Conservation (phyloP, 805 yeast genomes). For the Myxozyma melibiosi region DNA sequence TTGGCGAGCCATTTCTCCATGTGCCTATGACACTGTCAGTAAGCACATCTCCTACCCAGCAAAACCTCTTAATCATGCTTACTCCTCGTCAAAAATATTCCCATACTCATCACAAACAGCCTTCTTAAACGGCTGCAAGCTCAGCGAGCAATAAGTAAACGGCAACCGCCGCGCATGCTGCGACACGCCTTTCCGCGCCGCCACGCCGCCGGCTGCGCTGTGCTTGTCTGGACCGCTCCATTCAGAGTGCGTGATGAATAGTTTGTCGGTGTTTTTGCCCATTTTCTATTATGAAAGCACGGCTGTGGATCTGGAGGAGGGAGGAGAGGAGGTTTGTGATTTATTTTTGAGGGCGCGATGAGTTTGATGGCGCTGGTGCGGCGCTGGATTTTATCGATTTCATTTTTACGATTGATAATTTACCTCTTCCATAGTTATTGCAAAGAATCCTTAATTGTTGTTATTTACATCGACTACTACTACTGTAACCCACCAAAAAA, state of each 20-base stretch:
- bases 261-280: slow-evolving; percentile 46
- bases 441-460: no score
- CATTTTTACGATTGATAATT: no score
- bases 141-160: slow-evolving; percentile 42
- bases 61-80: not conserved
- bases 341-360: no score
- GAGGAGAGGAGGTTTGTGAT: not conserved
- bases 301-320: not conserved
- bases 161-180: slow-evolving; percentile 33
- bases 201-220: slow-evolving; percentile 38
- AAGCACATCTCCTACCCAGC: not conserved
- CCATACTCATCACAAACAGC: slow-evolving; percentile 40
- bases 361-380: no score
- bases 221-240: slow-evolving; percentile 39
- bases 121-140: slow-evolving; percentile 38
- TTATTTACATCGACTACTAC: no score
- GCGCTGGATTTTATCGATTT: no score
- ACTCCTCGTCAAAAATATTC: slow-evolving; percentile 40
- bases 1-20: slow-evolving; percentile 38
- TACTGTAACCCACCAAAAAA: no score
- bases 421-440: no score
- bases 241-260: slow-evolving; percentile 44
- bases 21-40: slow-evolving; percentile 26
- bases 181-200: slow-evolving; percentile 10
- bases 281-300: slow-evolving; percentile 20